Evolutionary conservation across 2,329 filamentous ascomycete species (phyloP), one percentile per base, ranked within the genome.

Genomic region (Amphichorda felina): DNA sequence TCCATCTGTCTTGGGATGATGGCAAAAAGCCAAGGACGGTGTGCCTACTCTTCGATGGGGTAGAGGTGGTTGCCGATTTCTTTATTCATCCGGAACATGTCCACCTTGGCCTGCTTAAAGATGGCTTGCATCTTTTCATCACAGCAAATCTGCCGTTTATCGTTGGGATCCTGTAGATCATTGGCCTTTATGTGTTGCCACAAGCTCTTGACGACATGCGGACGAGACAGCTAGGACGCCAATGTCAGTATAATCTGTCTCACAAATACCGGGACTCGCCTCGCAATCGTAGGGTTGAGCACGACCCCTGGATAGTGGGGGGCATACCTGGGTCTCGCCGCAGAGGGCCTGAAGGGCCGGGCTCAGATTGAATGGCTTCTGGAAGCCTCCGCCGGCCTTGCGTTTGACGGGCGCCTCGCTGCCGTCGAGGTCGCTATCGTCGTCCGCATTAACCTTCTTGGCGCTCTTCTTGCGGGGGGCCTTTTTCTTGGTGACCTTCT

Each of bases 81-180:
- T 66, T 95, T 95, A 67, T 94, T 96, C 89, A 98, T 96, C 46
- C 86, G 88, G 59, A 98, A 98, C 91, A 98, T 98, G 60, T 96
- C 86, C 34, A 98, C 82, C 50, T 75, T 83, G 50, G 87, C 76
- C 50, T 82, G 74, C 57, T 94, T 94, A 65, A 98, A 98, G 7
- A 98, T 82, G 6, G 82, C 82, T 41, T 84, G 79, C 81, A 98
- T 82, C 46, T 76, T 78, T 17, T 94, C 85, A 58, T 98, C 91
- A 61, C 91, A 98, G 19, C 76, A 66, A 43, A 98, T 98, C 47
- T 94, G 86, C 16, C 91, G 82, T 57, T 88, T 89, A 63, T 98
- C 89, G 43, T 58, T 75, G 1, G 88, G 89, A 46, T 96, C 88
- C 58, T 98, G 91, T 5, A 98, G 75, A 28, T 87, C 73, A 45